phyloP scores from a whole-genome alignment of 2,329 filamentous ascomycete species.

The Phyllosticta capitalensis region DNA sequence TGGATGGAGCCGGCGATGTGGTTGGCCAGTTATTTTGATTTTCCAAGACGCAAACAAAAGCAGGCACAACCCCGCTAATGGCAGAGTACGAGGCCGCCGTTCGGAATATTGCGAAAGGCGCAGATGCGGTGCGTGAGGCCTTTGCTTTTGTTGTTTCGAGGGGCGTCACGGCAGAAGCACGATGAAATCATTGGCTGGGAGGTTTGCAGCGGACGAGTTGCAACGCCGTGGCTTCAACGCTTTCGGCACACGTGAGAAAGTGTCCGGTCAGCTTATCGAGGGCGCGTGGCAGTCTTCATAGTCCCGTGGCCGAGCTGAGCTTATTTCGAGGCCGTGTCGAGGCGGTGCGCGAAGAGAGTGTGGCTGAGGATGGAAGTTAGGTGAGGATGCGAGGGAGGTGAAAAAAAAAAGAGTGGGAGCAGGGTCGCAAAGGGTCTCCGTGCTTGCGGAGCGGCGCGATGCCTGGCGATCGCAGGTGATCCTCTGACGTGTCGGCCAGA shows the following conservation, averaged over 20 bases:
- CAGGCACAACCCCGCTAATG: background rate
- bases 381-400: too few relatives aligned
- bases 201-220: background rate
- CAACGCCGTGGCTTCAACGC: background rate
- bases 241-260: background rate
- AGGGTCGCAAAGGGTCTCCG: background rate
- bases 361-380: background rate
- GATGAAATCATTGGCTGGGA: background rate
- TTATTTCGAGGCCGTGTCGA: background rate
- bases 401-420: too few relatives aligned
- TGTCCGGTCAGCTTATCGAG: background rate
- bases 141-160: background rate
- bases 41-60: background rate
- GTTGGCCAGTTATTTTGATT: background rate
- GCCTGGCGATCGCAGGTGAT: background rate
- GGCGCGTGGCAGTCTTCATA: too few relatives aligned
- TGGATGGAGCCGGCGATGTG: background rate
- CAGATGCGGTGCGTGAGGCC: too few relatives aligned
- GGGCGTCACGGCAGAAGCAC: background rate
- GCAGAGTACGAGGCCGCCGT: too few relatives aligned
- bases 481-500: background rate
- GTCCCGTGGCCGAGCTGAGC: too few relatives aligned
- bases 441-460: background rate
- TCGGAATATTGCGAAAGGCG: background rate
- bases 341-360: background rate